These are phyloP conservation scores for Blastocystis hominis DNA, from an alignment of 352 stramenopile species.

Conservation along the genomic window DNA sequence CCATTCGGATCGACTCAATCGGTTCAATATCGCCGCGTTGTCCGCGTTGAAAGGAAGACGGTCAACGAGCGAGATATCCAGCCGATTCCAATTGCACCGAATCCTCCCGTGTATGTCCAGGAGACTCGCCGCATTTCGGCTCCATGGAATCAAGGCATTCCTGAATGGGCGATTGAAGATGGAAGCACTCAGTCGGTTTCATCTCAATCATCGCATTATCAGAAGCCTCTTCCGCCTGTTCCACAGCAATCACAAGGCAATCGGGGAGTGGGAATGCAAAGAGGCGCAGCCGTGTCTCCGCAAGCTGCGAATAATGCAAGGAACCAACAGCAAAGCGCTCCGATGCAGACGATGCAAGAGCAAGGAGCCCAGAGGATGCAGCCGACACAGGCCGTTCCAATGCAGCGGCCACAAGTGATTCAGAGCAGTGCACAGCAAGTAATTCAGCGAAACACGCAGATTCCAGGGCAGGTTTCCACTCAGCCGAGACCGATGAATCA, in stretches of 20 bases:
- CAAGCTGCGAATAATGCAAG: neutral
- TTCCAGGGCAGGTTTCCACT: neutral
- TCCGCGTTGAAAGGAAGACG: constrained; percentile 24
- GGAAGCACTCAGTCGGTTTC: neutral
- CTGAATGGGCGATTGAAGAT: neutral
- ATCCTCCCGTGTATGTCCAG: neutral
- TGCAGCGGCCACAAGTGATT: neutral
- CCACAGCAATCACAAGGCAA: neutral
- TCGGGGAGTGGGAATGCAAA: too few species aligned
- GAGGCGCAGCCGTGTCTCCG: too few species aligned
- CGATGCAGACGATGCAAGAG: neutral
- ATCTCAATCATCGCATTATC: neutral
- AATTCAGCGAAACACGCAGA: neutral
- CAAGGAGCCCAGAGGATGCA: neutral
- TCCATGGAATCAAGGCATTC: neutral
- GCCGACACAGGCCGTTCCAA: neutral
- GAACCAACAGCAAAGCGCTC: neutral
- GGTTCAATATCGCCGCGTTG: constrained; percentile 47
- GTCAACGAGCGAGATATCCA: neutral
- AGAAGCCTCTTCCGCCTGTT: constrained; percentile 11
- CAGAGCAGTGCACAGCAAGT: neutral
- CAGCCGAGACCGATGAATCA: neutral
- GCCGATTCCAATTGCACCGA: neutral
- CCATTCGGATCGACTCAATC: constrained; percentile 42
- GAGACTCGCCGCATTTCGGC: neutral